Evolutionary conservation across 179 eudicot genomes (phyloP), one percentile per base, ranked within the genome.

Genomic region (Spinacia oleracea): DNA sequence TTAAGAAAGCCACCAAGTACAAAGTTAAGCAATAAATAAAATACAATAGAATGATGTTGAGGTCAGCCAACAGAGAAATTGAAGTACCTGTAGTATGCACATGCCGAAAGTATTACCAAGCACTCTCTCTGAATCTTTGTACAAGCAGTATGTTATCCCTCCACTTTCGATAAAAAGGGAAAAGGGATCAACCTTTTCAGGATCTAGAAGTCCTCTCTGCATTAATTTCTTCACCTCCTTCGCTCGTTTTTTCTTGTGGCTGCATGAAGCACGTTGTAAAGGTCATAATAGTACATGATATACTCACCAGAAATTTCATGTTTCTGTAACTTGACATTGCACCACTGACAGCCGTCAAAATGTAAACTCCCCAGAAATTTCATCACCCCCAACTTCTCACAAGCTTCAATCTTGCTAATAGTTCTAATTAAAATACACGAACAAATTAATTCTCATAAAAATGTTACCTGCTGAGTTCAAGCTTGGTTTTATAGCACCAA

Each of bases 31-130:
- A 77, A 74, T 72, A 58, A 80, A 23, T 18, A 34, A 45, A 56
- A 70, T 31, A 65, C 59, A 65, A 27, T 21, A 50, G 12, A 35
- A 46, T 60, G 12, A 46, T 34, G 29, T 35, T 32, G 43, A 60
- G 62, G 66, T 43, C 79, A 75, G 64, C 48, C 50, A 66, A 72
- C 63, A 78, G 67, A 34, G 23, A 69, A 73, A 60, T 68, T 14
- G 43, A 80, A 35, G 25, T 79, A 94, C 98, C 97, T 95, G 98
- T 63, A 95, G 82, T 77, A 95, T 84, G 83, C 97, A 95, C 98
- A 95, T 93, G 88, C 97, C 93, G 84, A 93, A 95, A n/a, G 97
- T 95, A 78, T 88, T 93, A 29, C 98, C 98, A 70, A 95, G 92
- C 72, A 95, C 85, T 79, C 96, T 91, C 75, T 93, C 98, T 21